Evolutionary conservation across 495 filamentous ascomycete species (phyloP).

Genomic region (Halenospora varia): DNA sequence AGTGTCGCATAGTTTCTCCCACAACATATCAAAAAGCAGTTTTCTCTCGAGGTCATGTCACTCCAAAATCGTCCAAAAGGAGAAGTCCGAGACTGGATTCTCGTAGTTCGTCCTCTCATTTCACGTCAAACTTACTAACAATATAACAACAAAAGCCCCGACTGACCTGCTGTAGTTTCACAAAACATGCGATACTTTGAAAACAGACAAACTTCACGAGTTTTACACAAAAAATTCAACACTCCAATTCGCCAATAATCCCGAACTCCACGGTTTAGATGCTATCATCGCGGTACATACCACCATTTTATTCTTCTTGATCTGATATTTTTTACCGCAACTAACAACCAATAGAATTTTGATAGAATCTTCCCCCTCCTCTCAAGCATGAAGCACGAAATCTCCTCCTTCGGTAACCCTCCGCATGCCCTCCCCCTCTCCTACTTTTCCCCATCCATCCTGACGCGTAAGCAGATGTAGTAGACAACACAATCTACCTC

Average conservation of each 20-base stretch:
- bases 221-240: background rate
- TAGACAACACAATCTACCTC: conserved; percentile 24
- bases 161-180: no score
- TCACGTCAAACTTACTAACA: no score
- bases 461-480: conserved; percentile 11
- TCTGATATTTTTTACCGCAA: background rate
- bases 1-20: no score
- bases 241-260: background rate
- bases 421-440: background rate
- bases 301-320: background rate
- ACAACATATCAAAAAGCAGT: background rate
- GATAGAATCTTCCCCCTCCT: conserved; percentile 17
- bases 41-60: background rate
- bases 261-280: background rate
- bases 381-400: conserved; percentile 25
- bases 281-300: background rate
- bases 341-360: no score
- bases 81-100: background rate
- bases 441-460: background rate
- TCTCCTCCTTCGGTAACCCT: conserved; percentile 19
- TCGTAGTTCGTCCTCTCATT: background rate
- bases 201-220: background rate
- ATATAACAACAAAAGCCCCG: no score
- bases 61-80: background rate
- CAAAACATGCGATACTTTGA: background rate